Base-by-base conservation (phyloP, 2,329 filamentous ascomycete genomes). In the Mycosphaerella arachidis region DNA sequence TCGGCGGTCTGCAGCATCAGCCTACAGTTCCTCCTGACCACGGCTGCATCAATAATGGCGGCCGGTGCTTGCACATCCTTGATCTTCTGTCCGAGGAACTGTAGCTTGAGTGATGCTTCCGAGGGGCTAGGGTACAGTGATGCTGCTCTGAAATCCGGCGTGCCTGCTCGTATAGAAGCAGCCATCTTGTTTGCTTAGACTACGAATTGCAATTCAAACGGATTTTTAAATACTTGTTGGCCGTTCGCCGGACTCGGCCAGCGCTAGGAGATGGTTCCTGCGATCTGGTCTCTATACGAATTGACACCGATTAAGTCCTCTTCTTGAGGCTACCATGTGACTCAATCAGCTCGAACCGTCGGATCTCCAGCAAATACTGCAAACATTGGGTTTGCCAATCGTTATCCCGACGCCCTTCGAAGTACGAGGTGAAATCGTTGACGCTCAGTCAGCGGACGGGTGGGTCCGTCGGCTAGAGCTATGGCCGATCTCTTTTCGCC, bases 1-100 rank as follows among this genome's bases (percentile, higher is more conserved):
- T 81, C 72, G 13, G 83, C 81, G 0, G 88, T 83, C 12, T 85
- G 78, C 6, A 91, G 82, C 88, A 94, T 92, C 37, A 84, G 79
- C 61, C 79, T 74, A 73, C 90, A 93, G 69, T 93, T 91, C 53
- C 80, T 77, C 57, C 82, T 78, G 27, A 91, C 76, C 46, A 87
- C 85, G 3, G 85, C 84, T 10, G 85, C 73, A 71, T 93, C 89
- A 13, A 93, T 75, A 45, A 93, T 79, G 3, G 83, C 84, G 1
- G 87, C 83, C 1, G 90, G 90, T 0, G 85, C 86, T 16, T 83
- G 81, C 0, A 91, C 76, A 51, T 86, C 79, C 53, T 77, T 70
- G 18, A 92, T 77, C 2, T 77, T 79, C 66, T 85, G 83, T 59
- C 86, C 86, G 27, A 90, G 75, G 69, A 82, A 88, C 20, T 74